Conservation (phyloP, 768 basidiomycete genomes). For the Zangia roseola region DNA sequence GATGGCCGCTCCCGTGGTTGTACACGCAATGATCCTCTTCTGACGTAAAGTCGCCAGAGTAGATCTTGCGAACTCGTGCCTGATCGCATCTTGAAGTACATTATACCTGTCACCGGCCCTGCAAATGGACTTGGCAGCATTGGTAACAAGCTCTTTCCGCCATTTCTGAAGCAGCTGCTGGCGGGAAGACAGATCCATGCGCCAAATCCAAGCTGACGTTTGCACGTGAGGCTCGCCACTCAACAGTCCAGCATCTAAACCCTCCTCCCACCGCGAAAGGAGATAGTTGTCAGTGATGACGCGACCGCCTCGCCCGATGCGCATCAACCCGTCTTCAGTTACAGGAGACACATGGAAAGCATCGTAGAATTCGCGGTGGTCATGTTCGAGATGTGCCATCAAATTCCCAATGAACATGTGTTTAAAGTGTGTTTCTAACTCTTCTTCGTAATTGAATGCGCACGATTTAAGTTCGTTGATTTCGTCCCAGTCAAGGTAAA, state of each 20-base stretch:
- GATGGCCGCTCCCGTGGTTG: slow-evolving; percentile 69
- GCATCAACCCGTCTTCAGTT: slow-evolving; percentile 43
- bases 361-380: slow-evolving; percentile 43
- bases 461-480: slow-evolving; percentile 40
- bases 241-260: slow-evolving; percentile 46
- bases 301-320: slow-evolving; percentile 42
- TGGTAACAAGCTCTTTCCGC: slow-evolving; percentile 35
- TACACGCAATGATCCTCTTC: slow-evolving; percentile 64
- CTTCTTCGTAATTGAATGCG: slow-evolving; percentile 1
- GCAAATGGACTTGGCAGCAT: slow-evolving; percentile 36
- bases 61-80: slow-evolving; percentile 35
- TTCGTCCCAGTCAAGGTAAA: slow-evolving; percentile 37
- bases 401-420: slow-evolving; percentile 25
- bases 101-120: slow-evolving; percentile 40
- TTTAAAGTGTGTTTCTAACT: slow-evolving; percentile 32
- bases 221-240: slow-evolving; percentile 20
- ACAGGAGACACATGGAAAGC: slow-evolving; percentile 43
- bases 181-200: slow-evolving; percentile 30
- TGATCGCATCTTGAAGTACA: slow-evolving; percentile 33
- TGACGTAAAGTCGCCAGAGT: slow-evolving; percentile 34
- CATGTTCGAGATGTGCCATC: slow-evolving; percentile 51
- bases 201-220: slow-evolving; percentile 36
- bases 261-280: slow-evolving; percentile 45
- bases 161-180: slow-evolving; percentile 31
- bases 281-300: slow-evolving; percentile 41